These are phyloP conservation scores for Rosa lucieae DNA, from an alignment of 306 rosid species.

Conservation along the genomic window DNA sequence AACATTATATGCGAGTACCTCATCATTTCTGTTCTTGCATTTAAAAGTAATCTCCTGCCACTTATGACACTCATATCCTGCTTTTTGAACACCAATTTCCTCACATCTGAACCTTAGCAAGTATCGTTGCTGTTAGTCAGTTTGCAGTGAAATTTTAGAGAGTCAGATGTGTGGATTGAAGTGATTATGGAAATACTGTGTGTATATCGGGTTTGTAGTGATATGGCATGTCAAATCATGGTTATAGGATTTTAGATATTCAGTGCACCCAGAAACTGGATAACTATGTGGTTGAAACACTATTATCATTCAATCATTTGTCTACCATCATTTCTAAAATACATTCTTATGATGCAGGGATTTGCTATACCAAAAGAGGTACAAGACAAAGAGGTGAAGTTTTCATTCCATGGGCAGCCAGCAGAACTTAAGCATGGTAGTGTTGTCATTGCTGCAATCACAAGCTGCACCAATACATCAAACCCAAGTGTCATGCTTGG, in stretches of 20 bases:
- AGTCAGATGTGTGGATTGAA: neutral
- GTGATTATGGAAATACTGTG: neutral
- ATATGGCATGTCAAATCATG: neutral
- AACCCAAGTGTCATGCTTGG: constrained; percentile 99
- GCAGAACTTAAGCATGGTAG: constrained; percentile 88
- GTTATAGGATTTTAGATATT: neutral
- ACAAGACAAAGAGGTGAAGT: constrained; percentile 74
- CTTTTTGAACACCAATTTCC: neutral
- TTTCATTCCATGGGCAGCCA: constrained; percentile 85
- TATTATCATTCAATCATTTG: neutral
- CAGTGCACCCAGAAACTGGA: neutral
- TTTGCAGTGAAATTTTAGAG: neutral
- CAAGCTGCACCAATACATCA: constrained; percentile 96
- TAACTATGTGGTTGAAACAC: neutral
- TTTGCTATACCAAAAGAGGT: constrained; percentile 85
- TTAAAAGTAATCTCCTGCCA: neutral
- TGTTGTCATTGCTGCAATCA: constrained; percentile 94
- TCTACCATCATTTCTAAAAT: constrained; percentile 3
- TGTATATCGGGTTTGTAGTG: neutral
- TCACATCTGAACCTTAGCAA: neutral
- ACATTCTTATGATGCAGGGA: constrained; percentile 49
- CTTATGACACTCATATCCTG: neutral
- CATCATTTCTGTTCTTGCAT: neutral
- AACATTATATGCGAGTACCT: neutral
- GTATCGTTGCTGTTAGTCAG: neutral